Evolutionary conservation across 371 early-diverging fungal genomes (phyloP).

Genomic region (Mortierella sp.): DNA sequence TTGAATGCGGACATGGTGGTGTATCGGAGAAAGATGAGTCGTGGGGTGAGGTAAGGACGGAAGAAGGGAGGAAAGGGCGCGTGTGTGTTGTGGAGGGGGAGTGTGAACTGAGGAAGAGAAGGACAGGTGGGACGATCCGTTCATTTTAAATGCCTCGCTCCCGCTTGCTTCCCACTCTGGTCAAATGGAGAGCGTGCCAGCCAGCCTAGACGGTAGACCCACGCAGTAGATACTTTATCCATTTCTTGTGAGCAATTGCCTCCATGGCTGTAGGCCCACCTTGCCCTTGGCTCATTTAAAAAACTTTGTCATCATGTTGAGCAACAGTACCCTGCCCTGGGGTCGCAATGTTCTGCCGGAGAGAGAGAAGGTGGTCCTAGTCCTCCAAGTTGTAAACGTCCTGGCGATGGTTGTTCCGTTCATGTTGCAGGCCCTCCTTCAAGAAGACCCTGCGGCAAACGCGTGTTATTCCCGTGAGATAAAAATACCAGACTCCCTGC

Average conservation of each 20-base stretch:
- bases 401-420: too few species aligned
- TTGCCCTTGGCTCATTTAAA: not conserved
- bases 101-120: slow-evolving; percentile 34
- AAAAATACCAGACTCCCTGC: too few species aligned
- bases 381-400: too few species aligned
- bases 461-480: too few species aligned
- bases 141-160: too few species aligned
- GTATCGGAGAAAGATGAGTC: not conserved
- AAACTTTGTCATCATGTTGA: not conserved
- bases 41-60: not conserved
- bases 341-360: too few species aligned
- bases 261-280: not conserved
- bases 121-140: slow-evolving; percentile 10
- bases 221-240: slow-evolving; percentile 2
- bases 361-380: too few species aligned
- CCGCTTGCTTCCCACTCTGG: too few species aligned
- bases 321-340: not conserved
- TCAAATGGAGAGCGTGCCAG: slow-evolving; percentile 14
- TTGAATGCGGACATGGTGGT: slow-evolving; percentile 30
- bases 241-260: slow-evolving; percentile 10
- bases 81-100: slow-evolving; percentile 42
- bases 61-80: not conserved
- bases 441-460: too few species aligned
- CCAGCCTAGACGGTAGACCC: too few species aligned
- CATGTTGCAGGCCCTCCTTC: too few species aligned